Evolutionary conservation across 768 basidiomycete species (phyloP), one percentile per base, ranked within the genome.

Genomic region (Podaxis sp.): DNA sequence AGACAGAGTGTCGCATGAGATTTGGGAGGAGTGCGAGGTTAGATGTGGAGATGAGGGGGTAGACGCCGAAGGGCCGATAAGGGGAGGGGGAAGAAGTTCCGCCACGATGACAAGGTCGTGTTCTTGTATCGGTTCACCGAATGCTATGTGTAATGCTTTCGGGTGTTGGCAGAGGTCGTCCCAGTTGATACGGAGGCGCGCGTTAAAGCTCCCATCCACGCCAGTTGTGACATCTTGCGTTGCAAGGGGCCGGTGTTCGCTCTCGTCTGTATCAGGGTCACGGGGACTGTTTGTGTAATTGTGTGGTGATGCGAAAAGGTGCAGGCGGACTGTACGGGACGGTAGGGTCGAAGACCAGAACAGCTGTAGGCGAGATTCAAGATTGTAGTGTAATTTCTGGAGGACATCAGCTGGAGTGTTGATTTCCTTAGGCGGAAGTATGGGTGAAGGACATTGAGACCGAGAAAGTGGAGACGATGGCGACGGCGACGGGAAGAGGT

Each of bases 311-410:
- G 84, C 75, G 68, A 84, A 89, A n/a, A 95, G 68, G 22, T 84
- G 79, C 3, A 95, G 68, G 15, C 84, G 82, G 7, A 95, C 76
- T 2, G 75, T 81, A 17, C 93, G 84, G 26, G 84, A 80, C 9
- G 89, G 69, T 0, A 96, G 76, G 0, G 85, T 86, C 3, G 87
- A 86, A 2, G 88, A 83, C 92, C 92, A 95, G 74, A 96, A 95
- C 0, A 88, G 86, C 53, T 84, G 85, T 26, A 96, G 75, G 0
- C 95, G 86, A 4, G 81, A 73, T 70, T 94, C 90, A 4, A 96
- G 80, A 68, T 95, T 96, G 12, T 79, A 79, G 65, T 95, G 89
- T 57, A 89, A 79, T 26, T 82, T 80, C 3, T 78, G 82, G 17
- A 90, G 70, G 28, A 71, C 63, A 2, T 75, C 74, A 3, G 71